These are phyloP conservation scores for Xanthoconium separans DNA, from an alignment of 1,284 basidiomycete species.

Conservation along the genomic window DNA sequence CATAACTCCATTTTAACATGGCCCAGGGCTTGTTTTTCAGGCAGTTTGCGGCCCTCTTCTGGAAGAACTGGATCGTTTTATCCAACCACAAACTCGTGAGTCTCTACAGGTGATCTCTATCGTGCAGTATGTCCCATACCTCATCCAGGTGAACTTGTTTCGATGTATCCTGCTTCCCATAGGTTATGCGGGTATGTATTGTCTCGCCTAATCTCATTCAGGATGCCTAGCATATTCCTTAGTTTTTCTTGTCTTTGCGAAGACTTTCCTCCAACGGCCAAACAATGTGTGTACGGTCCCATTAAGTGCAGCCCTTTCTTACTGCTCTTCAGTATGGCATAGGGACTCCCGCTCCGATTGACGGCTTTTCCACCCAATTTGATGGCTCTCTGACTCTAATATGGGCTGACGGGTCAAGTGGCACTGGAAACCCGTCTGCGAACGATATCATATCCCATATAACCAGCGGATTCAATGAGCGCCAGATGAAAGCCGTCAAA, in stretches of 20 bases:
- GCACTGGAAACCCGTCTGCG: constrained; percentile 49
- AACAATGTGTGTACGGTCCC: constrained; percentile 32
- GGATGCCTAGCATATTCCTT: neutral
- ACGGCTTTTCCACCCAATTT: constrained; percentile 48
- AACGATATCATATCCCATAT: constrained; percentile 57
- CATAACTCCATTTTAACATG: too few species aligned
- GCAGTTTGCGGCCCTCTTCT: constrained; percentile 61
- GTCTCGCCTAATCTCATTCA: neutral
- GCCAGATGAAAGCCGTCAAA: constrained; percentile 46
- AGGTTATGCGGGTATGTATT: constrained; percentile 48
- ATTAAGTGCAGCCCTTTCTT: constrained; percentile 2
- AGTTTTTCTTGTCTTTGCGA: constrained; percentile 65
- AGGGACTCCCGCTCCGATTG: constrained; percentile 54
- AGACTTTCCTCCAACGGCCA: constrained; percentile 53
- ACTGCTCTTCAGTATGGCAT: constrained; percentile 57
- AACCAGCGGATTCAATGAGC: constrained; percentile 45
- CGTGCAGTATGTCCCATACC: constrained; percentile 12
- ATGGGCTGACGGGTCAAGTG: constrained; percentile 64
- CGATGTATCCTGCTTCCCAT: constrained; percentile 70
- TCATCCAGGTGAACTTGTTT: constrained; percentile 57
- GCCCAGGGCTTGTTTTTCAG: constrained; percentile 45
- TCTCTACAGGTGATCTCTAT: constrained; percentile 7
- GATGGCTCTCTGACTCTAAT: constrained; percentile 52
- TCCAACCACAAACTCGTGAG: constrained; percentile 64
- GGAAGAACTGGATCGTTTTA: constrained; percentile 77